These are phyloP conservation scores for Teunomyces cretensis DNA, from an alignment of 805 yeast genomes.

Conservation along the genomic window DNA sequence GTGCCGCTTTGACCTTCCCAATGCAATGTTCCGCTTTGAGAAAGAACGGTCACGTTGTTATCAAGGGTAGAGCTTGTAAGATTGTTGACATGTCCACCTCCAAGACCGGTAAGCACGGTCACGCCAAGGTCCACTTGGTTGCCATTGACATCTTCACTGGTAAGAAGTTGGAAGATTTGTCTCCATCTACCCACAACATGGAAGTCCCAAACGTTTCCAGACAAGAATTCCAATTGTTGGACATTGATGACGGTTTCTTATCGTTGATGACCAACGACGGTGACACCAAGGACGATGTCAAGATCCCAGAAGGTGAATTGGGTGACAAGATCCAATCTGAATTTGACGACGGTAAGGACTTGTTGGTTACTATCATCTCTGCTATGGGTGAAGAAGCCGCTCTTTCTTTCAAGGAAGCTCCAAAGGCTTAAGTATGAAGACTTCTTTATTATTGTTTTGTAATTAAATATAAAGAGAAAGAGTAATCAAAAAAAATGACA, in stretches of 20 bases:
- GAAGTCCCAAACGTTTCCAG: constrained; percentile 98
- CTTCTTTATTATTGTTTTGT: constrained; percentile 4
- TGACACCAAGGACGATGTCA: constrained; percentile 98
- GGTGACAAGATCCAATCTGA: constrained; percentile 91
- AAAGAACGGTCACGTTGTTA: constrained; percentile 98
- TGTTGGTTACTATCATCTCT: constrained; percentile 92
- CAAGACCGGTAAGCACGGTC: constrained; percentile 99
- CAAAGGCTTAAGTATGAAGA: constrained; percentile 45
- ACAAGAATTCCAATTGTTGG: constrained; percentile 94
- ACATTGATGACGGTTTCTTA: constrained; percentile 97
- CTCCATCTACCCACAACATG: constrained; percentile 99
- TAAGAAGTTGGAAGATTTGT: constrained; percentile 99
- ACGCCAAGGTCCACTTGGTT: constrained; percentile 99
- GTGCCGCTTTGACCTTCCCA: constrained; percentile 98
- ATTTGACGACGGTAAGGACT: constrained; percentile 97
- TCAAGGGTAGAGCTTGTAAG: constrained; percentile 99
- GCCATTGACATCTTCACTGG: constrained; percentile 98
- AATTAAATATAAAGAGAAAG: constrained; percentile 4
- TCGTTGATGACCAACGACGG: constrained; percentile 96
- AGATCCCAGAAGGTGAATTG: constrained; percentile 96
- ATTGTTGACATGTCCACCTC: constrained; percentile 99
- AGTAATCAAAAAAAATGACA: not conserved
- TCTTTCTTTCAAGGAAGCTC: constrained; percentile 97
- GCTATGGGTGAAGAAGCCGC: constrained; percentile 99
- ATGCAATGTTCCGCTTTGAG: constrained; percentile 99